Evolutionary conservation across 345 rosid species (phyloP), one percentile per base, ranked within the genome.

Genomic region (Mercurialis annua): DNA sequence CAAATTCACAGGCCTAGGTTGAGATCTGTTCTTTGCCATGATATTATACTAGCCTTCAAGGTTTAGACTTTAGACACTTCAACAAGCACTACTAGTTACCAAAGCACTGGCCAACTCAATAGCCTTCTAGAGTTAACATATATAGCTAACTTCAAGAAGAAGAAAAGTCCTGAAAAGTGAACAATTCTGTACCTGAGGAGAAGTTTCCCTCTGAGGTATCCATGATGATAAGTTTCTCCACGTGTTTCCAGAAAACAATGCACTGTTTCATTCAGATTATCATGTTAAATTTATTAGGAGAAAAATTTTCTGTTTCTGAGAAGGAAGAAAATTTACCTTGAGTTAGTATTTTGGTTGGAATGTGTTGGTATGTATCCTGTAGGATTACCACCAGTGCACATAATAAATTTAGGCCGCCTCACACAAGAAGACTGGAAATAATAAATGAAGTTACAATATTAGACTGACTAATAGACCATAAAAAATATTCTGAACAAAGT

Each of bases 191-290:
- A 91, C 96, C 95, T 84, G 92, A 72, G 73, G 63, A 66, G 88
- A 77, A 51, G 87, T 66, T 81, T 78, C 86, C 78, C 93, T 74
- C 74, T 71, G 90, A 59, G 92, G 99, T 85, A 91, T 82, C 99
- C 95, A 89, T 10, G 96, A 81, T 64, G 97, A 83, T 63, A 91
- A 59, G 67, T 83, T 87, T 77, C 97, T 86, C 97, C 95, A 91
- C 36, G 85, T 75, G 76, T 82, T 91, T 73, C 91, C 94, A 65
- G 96, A 80, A 67, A 90, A 80, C 59, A 86, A 70, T 55, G 87
- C 92, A 74, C 99, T 89, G 82, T 58, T 73, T 48, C 63, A 65
- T 20, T 64, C 74, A 59, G 66, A 24, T 52, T 20, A 69, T 75
- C 42, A 63, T 62, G 64, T 71, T 36, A 69, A 21, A 66, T 29